Evolutionary conservation across 805 yeast genomes (phyloP), one percentile per base, ranked within the genome.

Genomic region (Groenewaldozyma salmanticensis): DNA sequence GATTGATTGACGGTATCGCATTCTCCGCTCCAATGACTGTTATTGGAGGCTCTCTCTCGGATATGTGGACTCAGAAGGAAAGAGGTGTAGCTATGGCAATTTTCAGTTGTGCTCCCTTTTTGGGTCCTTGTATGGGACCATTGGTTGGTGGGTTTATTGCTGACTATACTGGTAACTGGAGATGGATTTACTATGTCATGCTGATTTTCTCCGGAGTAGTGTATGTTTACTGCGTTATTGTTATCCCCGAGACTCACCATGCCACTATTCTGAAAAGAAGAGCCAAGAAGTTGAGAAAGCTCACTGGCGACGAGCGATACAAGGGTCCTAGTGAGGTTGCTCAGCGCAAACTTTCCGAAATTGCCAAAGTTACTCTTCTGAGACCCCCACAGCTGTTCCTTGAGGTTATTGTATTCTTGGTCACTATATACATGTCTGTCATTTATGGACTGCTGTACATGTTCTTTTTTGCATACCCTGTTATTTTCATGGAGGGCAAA

Each of bases 11-110:
- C 9, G 92, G 92, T 1, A 68, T 81, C 35, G 79, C 79, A 50
- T 87, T 87, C 3, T 77, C 85, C 38, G 79, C 83, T 2, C 81
- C 86, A 32, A 64, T 83, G 49, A 75, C 80, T 46, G 79, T 81
- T 24, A 85, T 86, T 6, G 87, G 88, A 27, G 94, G 92, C 17
- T 70, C 82, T 1, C 64, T 83, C 35, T 77, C 85, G 7, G 94
- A 83, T 58, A 66, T 82, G 42, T 83, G 77, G 65, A 64, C 64
- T 16, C 75, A 76, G 43, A 60, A 67, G 40, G 71, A 75, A 33
- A 74, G 86, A 41, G 83, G 84, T 24, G 60, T 70, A 6, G 87
- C 92, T 1, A 71, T 83, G 74, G 74, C 84, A 2, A 60, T 79
- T 3, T 81, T 72, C 52, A 69, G 83, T 0, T 62, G 79, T 15